These are phyloP conservation scores for Bertia moriformis DNA, from an alignment of 2,329 filamentous ascomycete genomes.

Conservation along the genomic window DNA sequence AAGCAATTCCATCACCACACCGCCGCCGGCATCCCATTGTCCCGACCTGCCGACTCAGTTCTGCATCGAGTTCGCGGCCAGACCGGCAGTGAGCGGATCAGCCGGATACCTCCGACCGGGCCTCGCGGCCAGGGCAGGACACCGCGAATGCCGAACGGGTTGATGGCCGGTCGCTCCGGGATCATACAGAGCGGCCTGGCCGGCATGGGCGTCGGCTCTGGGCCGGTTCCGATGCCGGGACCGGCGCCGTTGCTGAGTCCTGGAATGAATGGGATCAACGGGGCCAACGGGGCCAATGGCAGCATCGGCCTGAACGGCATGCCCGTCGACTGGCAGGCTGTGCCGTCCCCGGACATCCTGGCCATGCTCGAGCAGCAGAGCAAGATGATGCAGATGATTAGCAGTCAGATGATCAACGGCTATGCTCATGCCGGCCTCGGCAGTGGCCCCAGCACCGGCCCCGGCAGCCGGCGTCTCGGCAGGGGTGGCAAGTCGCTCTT, in stretches of 20 bases:
- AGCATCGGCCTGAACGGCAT: background rate
- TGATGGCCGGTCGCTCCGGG: background rate
- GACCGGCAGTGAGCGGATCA: background rate
- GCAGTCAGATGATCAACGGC: background rate
- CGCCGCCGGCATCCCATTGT: too few species aligned
- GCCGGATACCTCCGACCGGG: background rate
- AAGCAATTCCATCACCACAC: too few species aligned
- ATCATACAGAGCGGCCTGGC: background rate
- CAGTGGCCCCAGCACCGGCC: background rate
- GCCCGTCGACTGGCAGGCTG: background rate
- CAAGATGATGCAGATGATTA: background rate
- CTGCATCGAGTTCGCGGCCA: background rate
- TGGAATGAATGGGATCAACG: too few species aligned
- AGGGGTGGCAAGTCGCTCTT: background rate
- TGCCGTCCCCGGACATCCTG: background rate
- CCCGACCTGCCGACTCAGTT: background rate
- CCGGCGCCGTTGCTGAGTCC: too few species aligned
- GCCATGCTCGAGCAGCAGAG: slow-evolving; percentile 2
- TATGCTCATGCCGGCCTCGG: background rate
- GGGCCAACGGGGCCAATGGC: too few species aligned
- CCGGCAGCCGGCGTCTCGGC: background rate
- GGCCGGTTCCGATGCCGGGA: too few species aligned
- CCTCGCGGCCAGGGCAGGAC: background rate
- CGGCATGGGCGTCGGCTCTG: too few species aligned
- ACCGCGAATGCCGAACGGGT: too few species aligned